These are phyloP conservation scores for Vitis riparia DNA, from an alignment of 164 flowering plant genomes.

Conservation along the genomic window DNA sequence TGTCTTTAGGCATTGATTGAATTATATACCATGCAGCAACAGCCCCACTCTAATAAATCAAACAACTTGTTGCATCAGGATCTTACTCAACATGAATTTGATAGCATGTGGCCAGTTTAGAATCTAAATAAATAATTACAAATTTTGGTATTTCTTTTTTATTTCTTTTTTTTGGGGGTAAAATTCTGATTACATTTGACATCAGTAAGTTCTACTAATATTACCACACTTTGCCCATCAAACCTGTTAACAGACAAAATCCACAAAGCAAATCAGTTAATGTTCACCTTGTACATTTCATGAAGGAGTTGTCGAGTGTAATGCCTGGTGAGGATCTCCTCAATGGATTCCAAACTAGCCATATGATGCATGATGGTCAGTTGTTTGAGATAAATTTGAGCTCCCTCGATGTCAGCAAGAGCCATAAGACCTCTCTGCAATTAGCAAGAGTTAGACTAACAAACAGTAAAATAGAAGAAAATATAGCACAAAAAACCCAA, in stretches of 20 bases:
- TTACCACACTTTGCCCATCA: no score
- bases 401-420: conserved; percentile 95
- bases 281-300: conserved; percentile 89
- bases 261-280: neutral
- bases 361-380: conserved; percentile 74
- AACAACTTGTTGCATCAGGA: no score
- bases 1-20: no score
- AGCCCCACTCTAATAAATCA: no score
- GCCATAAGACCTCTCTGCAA: conserved; percentile 95
- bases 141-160: no score
- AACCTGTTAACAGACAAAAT: neutral
- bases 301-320: conserved; percentile 80
- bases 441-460: conserved; percentile 1
- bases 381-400: conserved; percentile 70
- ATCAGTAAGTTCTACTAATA: no score
- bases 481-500: neutral
- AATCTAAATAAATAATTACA: no score
- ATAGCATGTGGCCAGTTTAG: no score
- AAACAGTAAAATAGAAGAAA: neutral
- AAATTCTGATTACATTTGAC: no score
- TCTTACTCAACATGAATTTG: no score
- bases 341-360: conserved; percentile 87
- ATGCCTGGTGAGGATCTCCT: conserved; percentile 76
- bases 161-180: no score
- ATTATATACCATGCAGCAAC: no score